phyloP scores from a whole-genome alignment of 306 rosid genomes.

The Quercus dentata region DNA sequence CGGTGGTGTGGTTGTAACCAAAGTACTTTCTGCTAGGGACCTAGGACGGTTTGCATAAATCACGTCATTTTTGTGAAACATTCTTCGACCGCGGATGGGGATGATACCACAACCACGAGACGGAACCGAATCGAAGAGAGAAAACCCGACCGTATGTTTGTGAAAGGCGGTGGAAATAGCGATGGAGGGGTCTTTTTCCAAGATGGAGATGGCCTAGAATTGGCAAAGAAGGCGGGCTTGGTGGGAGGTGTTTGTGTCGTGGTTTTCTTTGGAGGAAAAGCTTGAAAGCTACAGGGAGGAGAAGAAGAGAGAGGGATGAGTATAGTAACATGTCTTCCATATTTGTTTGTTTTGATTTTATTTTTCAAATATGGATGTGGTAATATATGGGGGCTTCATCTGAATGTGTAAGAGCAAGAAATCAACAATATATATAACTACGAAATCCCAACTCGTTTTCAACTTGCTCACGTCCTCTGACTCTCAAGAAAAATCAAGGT shows the following conservation, averaged over 20 bases:
- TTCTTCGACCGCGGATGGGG: constrained; percentile 43
- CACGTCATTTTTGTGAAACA: constrained; percentile 71
- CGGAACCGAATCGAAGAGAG: constrained; percentile 33
- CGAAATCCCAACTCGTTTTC: too few species aligned
- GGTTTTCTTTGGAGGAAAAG: constrained; percentile 10
- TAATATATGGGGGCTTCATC: too few species aligned
- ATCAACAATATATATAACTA: too few species aligned
- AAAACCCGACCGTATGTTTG: constrained; percentile 36
- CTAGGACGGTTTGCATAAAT: constrained; percentile 47
- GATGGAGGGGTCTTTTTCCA: constrained; percentile 37
- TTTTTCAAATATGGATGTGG: too few species aligned
- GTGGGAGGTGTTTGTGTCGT: constrained; percentile 41
- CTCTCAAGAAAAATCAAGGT: too few species aligned
- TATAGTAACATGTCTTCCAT: not conserved
- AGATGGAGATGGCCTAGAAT: constrained; percentile 58
- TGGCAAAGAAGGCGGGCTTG: constrained; percentile 47
- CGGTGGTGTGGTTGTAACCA: constrained; percentile 36
- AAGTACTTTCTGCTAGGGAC: constrained; percentile 31
- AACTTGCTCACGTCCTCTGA: too few species aligned
- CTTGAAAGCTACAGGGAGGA: constrained; percentile 16
- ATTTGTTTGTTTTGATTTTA: too few species aligned
- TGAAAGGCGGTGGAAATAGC: constrained; percentile 26
- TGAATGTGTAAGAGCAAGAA: too few species aligned
- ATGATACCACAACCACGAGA: constrained; percentile 43
- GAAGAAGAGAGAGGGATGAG: constrained; percentile 9